Base-by-base conservation (phyloP, 2,329 filamentous ascomycete genomes). In the Biscogniauxia mediterranea region DNA sequence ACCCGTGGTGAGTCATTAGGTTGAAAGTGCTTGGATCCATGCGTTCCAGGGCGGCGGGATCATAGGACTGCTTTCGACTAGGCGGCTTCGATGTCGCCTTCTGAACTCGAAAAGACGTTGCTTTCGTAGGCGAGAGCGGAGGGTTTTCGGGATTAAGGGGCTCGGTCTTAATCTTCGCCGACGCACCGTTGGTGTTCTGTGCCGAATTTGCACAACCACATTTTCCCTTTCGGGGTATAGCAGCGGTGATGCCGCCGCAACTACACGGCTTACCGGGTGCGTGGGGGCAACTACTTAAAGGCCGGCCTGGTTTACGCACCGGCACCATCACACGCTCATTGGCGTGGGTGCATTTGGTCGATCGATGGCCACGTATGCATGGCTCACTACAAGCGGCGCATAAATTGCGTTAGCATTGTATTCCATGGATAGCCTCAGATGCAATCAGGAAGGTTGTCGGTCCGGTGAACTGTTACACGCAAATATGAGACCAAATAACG, bases 321-420 rank as follows among this genome's bases (percentile, higher is more conserved):
- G 87, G 86, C 3, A 90, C 80, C 81, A 91, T 86, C 38, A 90
- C 77, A 61, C 89, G 85, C 68, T 90, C 88, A 65, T 82, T 81
- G 62, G 81, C 82, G 72, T 92, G 89, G 54, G 84, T 87, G 75
- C 89, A 92, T 79, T 89, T 90, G 57, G 89, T 90, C 28, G 89
- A 91, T 69, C 89, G 86, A 75, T 92, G 89, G 60, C 89, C 89
- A 70, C 89, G 86, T 68, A 91, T 91, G 73, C 89, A 91, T 71
- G 89, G 88, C 80, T 86, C 86, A 76, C 89, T 91, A 68, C 42
- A 66, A 46, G 15, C 38, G 38, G 38, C 32, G 2, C 8, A 38
- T 9, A 38, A 15, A 38, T 11, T 46, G 38, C 38, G 38, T 46
- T 46, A 46, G 38, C 13, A 42, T 42, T 17, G 38, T 42, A 42